phyloP scores from a whole-genome alignment of 2,329 filamentous ascomycete genomes.

The Ophiostoma sp. region DNA sequence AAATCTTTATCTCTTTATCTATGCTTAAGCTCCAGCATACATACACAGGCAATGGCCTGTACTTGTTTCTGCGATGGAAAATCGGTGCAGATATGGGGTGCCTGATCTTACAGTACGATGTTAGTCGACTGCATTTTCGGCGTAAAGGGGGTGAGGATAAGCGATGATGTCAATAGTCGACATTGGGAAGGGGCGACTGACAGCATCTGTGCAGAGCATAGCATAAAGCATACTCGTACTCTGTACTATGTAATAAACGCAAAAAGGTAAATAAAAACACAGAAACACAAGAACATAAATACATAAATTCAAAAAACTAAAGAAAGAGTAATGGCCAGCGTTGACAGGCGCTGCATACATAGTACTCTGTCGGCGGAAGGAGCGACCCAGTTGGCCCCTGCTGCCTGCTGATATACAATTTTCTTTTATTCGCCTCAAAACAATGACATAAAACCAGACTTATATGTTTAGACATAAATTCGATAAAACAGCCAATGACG shows the following conservation, averaged over 20 bases:
- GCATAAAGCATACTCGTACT: neutral
- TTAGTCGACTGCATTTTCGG: constrained; percentile 13
- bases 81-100: constrained; percentile 4
- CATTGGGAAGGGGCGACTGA: neutral
- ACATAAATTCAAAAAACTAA: neutral
- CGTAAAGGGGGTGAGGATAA: constrained; percentile 9
- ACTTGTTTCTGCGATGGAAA: neutral
- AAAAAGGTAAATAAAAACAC: neutral
- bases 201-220: neutral
- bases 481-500: neutral
- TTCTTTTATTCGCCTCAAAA: neutral
- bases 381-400: neutral
- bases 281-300: too few relatives aligned
- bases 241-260: neutral
- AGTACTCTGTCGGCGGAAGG: neutral
- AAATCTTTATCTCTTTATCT: neutral
- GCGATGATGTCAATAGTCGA: neutral
- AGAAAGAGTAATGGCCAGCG: neutral
- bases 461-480: neutral
- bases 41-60: neutral
- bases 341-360: neutral
- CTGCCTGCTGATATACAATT: neutral
- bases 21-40: neutral
- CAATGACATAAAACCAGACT: neutral
- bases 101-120: neutral